A percentile compares a stretch with the other conserved stretches of the same genome.
Conservation (phyloP, 257 asterid genomes). For the Verbascum thapsus region DNA sequence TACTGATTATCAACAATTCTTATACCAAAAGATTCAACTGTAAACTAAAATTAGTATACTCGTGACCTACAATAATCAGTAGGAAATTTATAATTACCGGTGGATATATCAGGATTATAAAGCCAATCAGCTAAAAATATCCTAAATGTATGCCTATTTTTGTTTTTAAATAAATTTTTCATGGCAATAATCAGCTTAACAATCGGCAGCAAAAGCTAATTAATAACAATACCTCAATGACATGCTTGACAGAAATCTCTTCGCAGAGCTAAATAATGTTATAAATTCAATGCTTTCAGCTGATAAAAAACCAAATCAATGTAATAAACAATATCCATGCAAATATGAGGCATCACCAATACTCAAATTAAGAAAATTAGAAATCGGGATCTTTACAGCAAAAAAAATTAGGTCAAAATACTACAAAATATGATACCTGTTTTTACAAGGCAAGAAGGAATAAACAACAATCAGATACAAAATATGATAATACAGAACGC, state of each 20-base stretch:
- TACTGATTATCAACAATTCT: not conserved
- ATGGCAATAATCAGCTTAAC: not conserved
- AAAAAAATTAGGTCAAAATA: constrained; percentile 7
- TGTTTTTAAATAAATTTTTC: not conserved
- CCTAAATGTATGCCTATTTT: not conserved
- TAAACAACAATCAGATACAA: constrained; percentile 5
- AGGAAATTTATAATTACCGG: not conserved
- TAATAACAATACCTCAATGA: constrained; percentile 7
- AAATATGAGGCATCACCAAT: constrained; percentile 18
- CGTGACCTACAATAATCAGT: not conserved
- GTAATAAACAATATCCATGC: not conserved
- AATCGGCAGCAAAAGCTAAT: not conserved
- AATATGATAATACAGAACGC: not conserved
- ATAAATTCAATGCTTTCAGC: constrained; percentile 1
- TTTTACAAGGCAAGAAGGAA: constrained; percentile 13
- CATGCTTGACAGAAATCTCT: constrained; percentile 17
- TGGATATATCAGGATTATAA: not conserved
- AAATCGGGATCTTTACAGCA: constrained; percentile 5
- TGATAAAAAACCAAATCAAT: not conserved
- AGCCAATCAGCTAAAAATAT: not conserved
- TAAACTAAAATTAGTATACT: not conserved
- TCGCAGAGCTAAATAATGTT: not conserved
- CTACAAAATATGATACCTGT: not conserved
- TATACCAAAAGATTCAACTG: not conserved
- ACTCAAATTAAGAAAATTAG: constrained; percentile 26